These are phyloP conservation scores for Cinnamomum chago DNA, from an alignment of 164 flowering plant species.

Conservation along the genomic window DNA sequence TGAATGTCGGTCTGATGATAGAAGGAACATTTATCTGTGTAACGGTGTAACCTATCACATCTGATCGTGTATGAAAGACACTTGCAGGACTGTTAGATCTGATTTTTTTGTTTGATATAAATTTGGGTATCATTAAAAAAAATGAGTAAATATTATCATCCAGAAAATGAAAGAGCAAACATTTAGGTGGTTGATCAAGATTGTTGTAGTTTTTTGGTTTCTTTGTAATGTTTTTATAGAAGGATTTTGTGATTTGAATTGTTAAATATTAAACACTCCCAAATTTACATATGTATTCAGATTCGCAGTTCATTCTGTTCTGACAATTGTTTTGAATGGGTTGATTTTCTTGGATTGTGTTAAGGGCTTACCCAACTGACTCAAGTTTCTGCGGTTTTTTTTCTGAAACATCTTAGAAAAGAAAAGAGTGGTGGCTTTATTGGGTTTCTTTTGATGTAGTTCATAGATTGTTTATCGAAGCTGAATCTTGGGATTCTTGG, in stretches of 20 bases:
- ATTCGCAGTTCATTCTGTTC: not conserved
- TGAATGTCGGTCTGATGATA: not conserved
- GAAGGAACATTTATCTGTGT: not conserved
- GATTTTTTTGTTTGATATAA: not conserved
- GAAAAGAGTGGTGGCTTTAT: not conserved
- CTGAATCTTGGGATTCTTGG: not conserved
- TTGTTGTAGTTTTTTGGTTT: not conserved
- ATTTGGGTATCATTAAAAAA: not conserved
- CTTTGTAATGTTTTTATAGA: not conserved
- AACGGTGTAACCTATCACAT: not conserved
- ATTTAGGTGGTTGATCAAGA: not conserved
- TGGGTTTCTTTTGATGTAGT: not conserved
- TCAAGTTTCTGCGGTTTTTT: not conserved
- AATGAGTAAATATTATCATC: too few species aligned
- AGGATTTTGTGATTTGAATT: not conserved
- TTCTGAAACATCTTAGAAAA: not conserved
- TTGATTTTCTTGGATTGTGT: too few species aligned
- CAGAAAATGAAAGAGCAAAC: too few species aligned
- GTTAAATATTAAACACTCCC: too few species aligned
- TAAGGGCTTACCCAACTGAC: not conserved
- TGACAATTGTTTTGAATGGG: not conserved
- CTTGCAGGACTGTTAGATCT: not conserved
- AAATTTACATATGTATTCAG: not conserved
- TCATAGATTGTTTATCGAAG: not conserved
- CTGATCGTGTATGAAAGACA: not conserved